Conservation (phyloP, 2,329 filamentous ascomycete species). For the Penicillium sclerotigenum region DNA sequence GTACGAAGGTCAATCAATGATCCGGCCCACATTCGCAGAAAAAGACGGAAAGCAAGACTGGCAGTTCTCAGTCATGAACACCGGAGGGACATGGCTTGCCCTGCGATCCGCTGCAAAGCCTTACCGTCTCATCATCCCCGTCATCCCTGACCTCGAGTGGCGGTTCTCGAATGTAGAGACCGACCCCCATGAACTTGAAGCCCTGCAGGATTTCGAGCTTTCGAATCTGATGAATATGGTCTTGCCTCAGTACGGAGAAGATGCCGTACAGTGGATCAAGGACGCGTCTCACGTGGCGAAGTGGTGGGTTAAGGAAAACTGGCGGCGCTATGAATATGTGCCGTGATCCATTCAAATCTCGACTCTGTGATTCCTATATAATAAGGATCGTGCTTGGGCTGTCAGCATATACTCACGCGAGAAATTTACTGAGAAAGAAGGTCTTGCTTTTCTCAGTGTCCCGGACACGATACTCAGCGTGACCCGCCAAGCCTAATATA, state of each 20-base stretch:
- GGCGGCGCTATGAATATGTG: conserved; percentile 20
- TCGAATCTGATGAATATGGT: conserved; percentile 28
- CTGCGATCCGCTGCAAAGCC: conserved; percentile 74
- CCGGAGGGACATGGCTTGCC: conserved; percentile 52
- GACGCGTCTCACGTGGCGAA: conserved; percentile 37
- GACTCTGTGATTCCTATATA: background rate
- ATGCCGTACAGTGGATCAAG: conserved; percentile 35
- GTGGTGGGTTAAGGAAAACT: conserved; percentile 42
- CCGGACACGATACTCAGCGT: background rate
- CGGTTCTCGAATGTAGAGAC: conserved; percentile 34
- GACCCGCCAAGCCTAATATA: background rate
- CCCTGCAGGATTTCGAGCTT: conserved; percentile 34
- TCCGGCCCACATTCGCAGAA: conserved; percentile 38
- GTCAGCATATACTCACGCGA: background rate
- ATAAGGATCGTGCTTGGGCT: background rate
- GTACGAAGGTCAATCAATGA: conserved; percentile 49
- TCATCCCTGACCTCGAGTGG: conserved; percentile 65
- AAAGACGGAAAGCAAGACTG: conserved; percentile 36
- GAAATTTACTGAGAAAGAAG: background rate
- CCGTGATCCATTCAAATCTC: background rate
- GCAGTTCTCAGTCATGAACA: conserved; percentile 37
- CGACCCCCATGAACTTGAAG: conserved; percentile 36
- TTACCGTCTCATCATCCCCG: conserved; percentile 68
- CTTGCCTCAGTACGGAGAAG: conserved; percentile 27
- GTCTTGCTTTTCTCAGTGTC: background rate